Evolutionary conservation across 202 grass and related monocot species (phyloP), one percentile per base, ranked within the genome.

Genomic region (Musa balbisiana): DNA sequence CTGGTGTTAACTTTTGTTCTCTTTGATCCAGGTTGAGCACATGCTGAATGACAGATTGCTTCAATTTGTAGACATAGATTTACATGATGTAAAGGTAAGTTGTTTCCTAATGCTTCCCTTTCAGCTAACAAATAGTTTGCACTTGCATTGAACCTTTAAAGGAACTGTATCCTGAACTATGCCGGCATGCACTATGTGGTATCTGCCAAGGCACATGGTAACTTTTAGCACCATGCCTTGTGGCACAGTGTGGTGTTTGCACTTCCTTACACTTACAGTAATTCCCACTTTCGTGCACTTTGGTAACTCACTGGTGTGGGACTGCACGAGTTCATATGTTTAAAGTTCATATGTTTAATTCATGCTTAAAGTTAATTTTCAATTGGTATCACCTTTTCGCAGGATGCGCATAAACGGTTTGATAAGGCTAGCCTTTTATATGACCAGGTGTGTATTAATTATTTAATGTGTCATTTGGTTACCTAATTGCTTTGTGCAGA

Each of bases 361-460:
- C 5, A 16, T 23, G 1, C 12, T 73, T 0, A 25, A 22, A 14
- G 4, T 22, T 55, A 24, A 6, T 53, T 27, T 12, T 71, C 12
- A 55, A 13, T 65, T 80, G 62, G 71, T 73, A 55, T 71, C 1
- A 74, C 19, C 26, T 90, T 80, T 19, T 73, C 78, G 73, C 68
- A 99, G 95, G 95, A 99, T 87, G 89, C 95, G 23, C 82, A 85
- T 49, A 99, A 99, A 76, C 77, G 75, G 73, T 99, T 99, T 82
- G 91, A 99, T 69, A 99, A 99, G 83, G 95, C 95, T 82, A 92
- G 87, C 78, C 86, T 99, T 87, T 65, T 94, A 22, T 99, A 99
- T 70, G 95, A 99, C 77, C 95, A 99, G 88, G 95, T 98, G 75
- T 81, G 78, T 19, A 72, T 43, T 43, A 43, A 43, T 43, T 6